Evolutionary conservation across 108 stramenopile genomes (phyloP).

Genomic region (Nitzschia inconspicua): DNA sequence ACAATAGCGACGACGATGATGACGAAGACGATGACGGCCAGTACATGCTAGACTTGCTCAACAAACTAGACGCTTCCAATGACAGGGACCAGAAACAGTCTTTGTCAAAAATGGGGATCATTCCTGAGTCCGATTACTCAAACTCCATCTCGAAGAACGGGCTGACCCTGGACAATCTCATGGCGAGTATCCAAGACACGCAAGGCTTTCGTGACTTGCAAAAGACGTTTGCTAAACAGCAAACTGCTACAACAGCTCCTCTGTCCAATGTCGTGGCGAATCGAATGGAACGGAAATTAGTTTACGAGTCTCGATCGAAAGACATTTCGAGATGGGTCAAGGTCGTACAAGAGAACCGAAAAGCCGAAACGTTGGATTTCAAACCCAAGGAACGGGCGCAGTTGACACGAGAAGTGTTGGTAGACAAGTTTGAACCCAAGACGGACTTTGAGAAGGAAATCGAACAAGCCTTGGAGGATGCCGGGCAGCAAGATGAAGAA

Average conservation of each 20-base stretch:
- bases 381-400: slow-evolving; percentile 56
- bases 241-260: slow-evolving; percentile 63
- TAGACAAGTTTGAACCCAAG: slow-evolving; percentile 80
- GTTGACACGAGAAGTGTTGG: slow-evolving; percentile 59
- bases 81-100: slow-evolving; percentile 22
- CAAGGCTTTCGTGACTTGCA: slow-evolving; percentile 79
- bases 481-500: slow-evolving; percentile 83
- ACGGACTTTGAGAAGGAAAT: slow-evolving; percentile 94
- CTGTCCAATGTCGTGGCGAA: slow-evolving; percentile 67
- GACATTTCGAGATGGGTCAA: slow-evolving; percentile 84
- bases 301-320: slow-evolving; percentile 70
- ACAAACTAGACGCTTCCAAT: slow-evolving; percentile 51
- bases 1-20: slow-evolving; percentile 61
- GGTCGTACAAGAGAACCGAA: slow-evolving; percentile 81
- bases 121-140: slow-evolving; percentile 29
- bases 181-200: slow-evolving; percentile 81
- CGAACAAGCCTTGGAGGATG: slow-evolving; percentile 71
- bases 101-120: slow-evolving; percentile 21
- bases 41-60: slow-evolving; percentile 79
- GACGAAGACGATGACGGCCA: slow-evolving; percentile 85
- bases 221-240: slow-evolving; percentile 49
- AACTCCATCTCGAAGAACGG: slow-evolving; percentile 33
- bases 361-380: slow-evolving; percentile 93
- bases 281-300: slow-evolving; percentile 82
- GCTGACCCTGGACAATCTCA: slow-evolving; percentile 82